A percentile compares a stretch with the other conserved stretches of the same genome.
Evolutionary conservation across 306 rosid genomes (phyloP).

Genomic region (Begonia masoniana): DNA sequence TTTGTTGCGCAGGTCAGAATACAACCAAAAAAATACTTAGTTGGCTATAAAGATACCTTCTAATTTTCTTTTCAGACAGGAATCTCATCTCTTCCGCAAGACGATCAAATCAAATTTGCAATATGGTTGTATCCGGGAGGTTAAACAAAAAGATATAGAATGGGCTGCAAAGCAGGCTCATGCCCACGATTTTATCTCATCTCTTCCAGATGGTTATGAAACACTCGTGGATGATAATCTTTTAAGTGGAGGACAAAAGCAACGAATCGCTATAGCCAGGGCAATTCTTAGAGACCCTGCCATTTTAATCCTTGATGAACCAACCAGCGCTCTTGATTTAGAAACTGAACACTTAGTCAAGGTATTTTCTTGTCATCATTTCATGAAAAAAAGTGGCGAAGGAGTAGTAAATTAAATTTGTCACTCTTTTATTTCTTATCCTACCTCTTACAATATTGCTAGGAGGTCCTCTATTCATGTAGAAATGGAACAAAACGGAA

Average conservation of each 20-base stretch:
- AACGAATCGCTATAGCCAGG: constrained; percentile 40
- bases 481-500: constrained; percentile 13
- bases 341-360: constrained; percentile 26
- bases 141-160: constrained; percentile 27
- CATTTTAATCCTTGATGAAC: constrained; percentile 35
- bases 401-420: background rate
- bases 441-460: background rate
- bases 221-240: constrained; percentile 34
- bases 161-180: constrained; percentile 31
- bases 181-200: constrained; percentile 29
- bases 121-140: constrained; percentile 22
- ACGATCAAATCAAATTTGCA: constrained; percentile 29
- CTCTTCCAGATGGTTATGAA: constrained; percentile 33
- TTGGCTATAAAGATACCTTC: constrained; percentile 3
- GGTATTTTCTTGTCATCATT: constrained; percentile 7
- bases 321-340: constrained; percentile 41
- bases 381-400: background rate
- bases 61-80: constrained; percentile 22
- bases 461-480: constrained; percentile 23
- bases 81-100: constrained; percentile 35
- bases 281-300: constrained; percentile 40
- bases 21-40: constrained; percentile 3
- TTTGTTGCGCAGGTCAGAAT: constrained; percentile 29
- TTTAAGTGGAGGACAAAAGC: constrained; percentile 42
- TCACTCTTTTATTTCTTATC: background rate